Percentiles rank a stretch among this genome's conserved stretches.
Evolutionary conservation across 805 yeast genomes (phyloP).

Genomic region (Starmerella apicola): DNA sequence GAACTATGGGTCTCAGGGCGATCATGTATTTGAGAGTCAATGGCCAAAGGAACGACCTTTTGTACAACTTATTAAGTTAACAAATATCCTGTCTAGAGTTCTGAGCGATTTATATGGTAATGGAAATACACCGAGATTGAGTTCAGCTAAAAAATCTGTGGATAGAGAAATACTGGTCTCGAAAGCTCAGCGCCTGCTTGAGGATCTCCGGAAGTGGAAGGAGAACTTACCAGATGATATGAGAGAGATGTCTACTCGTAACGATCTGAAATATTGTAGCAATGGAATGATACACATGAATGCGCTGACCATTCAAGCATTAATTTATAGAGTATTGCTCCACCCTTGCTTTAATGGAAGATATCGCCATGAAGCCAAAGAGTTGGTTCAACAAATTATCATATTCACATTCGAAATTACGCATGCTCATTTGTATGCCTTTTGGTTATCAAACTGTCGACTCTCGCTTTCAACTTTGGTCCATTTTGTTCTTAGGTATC

Average conservation of each 20-base stretch:
- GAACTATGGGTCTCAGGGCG: not conserved
- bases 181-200: conserved; percentile 18
- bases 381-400: conserved; percentile 24
- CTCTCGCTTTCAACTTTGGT: conserved; percentile 26
- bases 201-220: conserved; percentile 21
- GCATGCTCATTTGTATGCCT: conserved; percentile 28
- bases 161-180: conserved; percentile 9
- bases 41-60: conserved; percentile 24
- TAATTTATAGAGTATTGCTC: conserved; percentile 23
- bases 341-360: conserved; percentile 19
- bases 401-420: conserved; percentile 26
- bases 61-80: conserved; percentile 22
- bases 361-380: conserved; percentile 23
- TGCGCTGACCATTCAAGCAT: conserved; percentile 24
- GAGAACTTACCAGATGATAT: conserved; percentile 22
- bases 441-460: conserved; percentile 27
- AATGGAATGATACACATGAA: conserved; percentile 26
- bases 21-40: conserved; percentile 9
- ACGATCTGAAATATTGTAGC: conserved; percentile 22
- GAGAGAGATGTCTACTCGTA: conserved; percentile 20
- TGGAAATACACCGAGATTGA: not conserved
- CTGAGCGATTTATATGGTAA: conserved; percentile 19
- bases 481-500: conserved; percentile 26
- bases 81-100: conserved; percentile 23
- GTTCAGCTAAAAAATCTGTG: not conserved